Conservation (phyloP, 1,284 basidiomycete species). For the Ceratorhiza oryzae-sativae region DNA sequence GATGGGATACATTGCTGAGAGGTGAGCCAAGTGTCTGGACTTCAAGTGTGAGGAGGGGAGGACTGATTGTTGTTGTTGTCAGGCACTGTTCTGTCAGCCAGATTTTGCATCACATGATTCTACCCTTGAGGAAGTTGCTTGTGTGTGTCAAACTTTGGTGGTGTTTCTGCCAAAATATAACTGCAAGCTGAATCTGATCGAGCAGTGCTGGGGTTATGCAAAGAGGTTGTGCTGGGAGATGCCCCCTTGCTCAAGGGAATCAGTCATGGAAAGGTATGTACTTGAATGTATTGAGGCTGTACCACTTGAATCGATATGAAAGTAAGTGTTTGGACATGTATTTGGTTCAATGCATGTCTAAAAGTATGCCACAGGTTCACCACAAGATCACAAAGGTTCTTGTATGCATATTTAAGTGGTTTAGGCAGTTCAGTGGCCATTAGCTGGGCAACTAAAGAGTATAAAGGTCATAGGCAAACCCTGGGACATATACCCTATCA, state of each 20-base stretch:
- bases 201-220: conserved; percentile 27
- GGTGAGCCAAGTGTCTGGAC: conserved; percentile 28
- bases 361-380: too few relatives aligned
- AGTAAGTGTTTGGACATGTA: too few relatives aligned
- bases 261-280: too few relatives aligned
- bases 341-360: too few relatives aligned
- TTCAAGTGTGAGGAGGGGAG: conserved; percentile 19
- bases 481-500: too few relatives aligned
- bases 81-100: too few relatives aligned
- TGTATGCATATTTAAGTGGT: conserved; percentile 42
- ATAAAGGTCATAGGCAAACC: too few relatives aligned
- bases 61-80: conserved; percentile 36
- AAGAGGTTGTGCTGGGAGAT: conserved; percentile 14
- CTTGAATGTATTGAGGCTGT: too few relatives aligned
- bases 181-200: conserved; percentile 41
- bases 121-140: conserved; percentile 4
- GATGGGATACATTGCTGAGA: background rate
- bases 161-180: too few relatives aligned
- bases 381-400: conserved; percentile 30
- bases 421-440: too few relatives aligned
- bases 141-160: background rate
- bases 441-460: too few relatives aligned
- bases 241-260: conserved; percentile 5
- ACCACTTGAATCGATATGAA: too few relatives aligned
- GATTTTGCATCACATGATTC: conserved; percentile 38